A percentile compares a stretch with the other conserved stretches of the same genome.
These are phyloP conservation scores for Didymella arachidicola DNA, from an alignment of 2,329 filamentous ascomycete genomes.

Conservation along the genomic window DNA sequence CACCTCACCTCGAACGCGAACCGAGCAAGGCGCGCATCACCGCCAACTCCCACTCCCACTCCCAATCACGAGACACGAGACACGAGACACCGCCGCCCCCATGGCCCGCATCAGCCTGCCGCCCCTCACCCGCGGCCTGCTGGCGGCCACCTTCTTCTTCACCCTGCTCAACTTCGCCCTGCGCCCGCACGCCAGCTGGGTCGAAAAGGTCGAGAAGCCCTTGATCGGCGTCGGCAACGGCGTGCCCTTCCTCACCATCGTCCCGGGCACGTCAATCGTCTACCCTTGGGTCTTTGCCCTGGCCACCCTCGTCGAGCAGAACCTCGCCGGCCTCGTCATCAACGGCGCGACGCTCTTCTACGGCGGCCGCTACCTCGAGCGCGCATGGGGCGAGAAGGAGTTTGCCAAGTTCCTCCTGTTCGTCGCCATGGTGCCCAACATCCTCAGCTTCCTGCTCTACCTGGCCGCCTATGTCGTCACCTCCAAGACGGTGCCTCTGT, in stretches of 20 bases:
- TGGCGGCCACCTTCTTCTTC: constrained; percentile 77
- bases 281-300: constrained; percentile 95
- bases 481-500: constrained; percentile 73
- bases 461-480: constrained; percentile 76
- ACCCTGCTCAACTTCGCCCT: constrained; percentile 84
- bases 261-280: constrained; percentile 81
- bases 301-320: constrained; percentile 89
- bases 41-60: too few relatives aligned
- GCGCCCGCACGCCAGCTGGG: constrained; percentile 57
- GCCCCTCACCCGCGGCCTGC: constrained; percentile 83
- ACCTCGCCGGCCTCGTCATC: constrained; percentile 83
- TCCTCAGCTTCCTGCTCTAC: constrained; percentile 75
- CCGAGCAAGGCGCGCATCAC: background rate
- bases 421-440: constrained; percentile 79
- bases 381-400: constrained; percentile 92
- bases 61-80: too few relatives aligned
- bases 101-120: constrained; percentile 93
- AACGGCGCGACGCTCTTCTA: constrained; percentile 84
- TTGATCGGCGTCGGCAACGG: constrained; percentile 63
- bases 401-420: constrained; percentile 89
- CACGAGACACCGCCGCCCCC: background rate
- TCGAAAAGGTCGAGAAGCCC: constrained; percentile 56
- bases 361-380: constrained; percentile 92
- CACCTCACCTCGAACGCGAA: too few relatives aligned
- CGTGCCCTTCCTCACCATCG: constrained; percentile 85